Evolutionary conservation across 306 rosid species (phyloP), one percentile per base, ranked within the genome.

Genomic region (Prunus padus): DNA sequence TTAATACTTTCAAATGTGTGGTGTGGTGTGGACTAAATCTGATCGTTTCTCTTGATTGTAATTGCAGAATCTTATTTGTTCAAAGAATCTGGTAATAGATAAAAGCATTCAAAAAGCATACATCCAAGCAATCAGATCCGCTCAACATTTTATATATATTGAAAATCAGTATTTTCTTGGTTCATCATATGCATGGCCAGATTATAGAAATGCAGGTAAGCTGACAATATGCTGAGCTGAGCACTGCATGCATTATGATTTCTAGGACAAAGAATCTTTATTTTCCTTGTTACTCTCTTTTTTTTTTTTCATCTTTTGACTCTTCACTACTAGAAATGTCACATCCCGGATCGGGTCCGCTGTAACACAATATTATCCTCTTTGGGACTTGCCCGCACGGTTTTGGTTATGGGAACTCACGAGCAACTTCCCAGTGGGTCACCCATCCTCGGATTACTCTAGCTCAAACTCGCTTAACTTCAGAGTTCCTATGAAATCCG

Each of bases 101-200:
- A 92, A 88, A 84, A 95, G 99, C 89, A 95, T 95, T 76, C 98
- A 95, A 86, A 86, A 79, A 71, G 98, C 84, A 66, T 92, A 95
- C 83, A 90, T 95, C 76, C 93, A 92, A 80, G 98, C 99, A 3
- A 95, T 95, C 84, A 88, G 97, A 92, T 92, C 99, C 4, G 96
- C 99, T 76, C 99, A 92, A 71, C 97, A 89, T 78, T 92, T 87
- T 73, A 90, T 95, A 68, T 95, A 95, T 82, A 92, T 95, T 30
- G 99, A 92, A 83, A 95, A 95, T 77, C 99, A 92, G 82, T 95
- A 95, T 71, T 95, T 95, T 76, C 77, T 95, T 64, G 98, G 99
- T 80, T 89, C 99, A 42, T 95, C 99, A 6, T 95, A 89, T 82
- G 97, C 86, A 31, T 95, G 98, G 99, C 98, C 91, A 18, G 80